Conservation (phyloP, 2,329 filamentous ascomycete genomes). For the Fusarium veterinarium region DNA sequence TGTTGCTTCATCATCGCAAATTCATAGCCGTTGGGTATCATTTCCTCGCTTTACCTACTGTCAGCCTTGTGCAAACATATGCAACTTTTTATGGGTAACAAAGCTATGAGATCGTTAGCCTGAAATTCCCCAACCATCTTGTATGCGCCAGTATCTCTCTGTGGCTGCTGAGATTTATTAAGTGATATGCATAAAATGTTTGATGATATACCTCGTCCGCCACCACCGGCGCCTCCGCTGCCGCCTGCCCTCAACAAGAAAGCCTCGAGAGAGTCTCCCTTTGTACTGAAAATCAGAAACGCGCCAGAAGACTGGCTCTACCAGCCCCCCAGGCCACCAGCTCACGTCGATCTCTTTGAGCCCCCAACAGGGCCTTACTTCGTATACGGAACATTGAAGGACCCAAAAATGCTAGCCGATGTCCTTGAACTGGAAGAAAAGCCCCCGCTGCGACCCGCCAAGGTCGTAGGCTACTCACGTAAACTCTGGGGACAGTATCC, state of each 20-base stretch:
- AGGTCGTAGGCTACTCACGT: not conserved
- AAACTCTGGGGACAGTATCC: slow-evolving; percentile 18
- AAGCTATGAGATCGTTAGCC: not conserved
- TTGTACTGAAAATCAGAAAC: not conserved
- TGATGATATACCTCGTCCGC: not conserved
- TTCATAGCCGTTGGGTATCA: not conserved
- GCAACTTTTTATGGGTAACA: rapidly evolving
- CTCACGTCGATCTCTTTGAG: not conserved
- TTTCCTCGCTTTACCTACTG: not conserved
- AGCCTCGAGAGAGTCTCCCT: rapidly evolving
- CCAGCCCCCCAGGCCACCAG: rapidly evolving
- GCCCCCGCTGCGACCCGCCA: not conserved
- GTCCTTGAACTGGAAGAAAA: not conserved
- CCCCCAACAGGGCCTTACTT: not conserved
- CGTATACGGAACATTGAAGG: slow-evolving; percentile 10
- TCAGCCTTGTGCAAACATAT: no score
- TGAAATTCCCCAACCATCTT: rapidly evolving
- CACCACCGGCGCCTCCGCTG: not conserved
- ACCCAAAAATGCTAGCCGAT: not conserved
- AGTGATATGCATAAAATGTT: not conserved
- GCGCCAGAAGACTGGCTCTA: not conserved
- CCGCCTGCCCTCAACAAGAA: not conserved
- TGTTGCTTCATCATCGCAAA: not conserved
- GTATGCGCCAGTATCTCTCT: not conserved
- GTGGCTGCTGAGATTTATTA: not conserved